Base-by-base conservation (phyloP, 345 rosid genomes). In the Ceriops zippeliana region DNA sequence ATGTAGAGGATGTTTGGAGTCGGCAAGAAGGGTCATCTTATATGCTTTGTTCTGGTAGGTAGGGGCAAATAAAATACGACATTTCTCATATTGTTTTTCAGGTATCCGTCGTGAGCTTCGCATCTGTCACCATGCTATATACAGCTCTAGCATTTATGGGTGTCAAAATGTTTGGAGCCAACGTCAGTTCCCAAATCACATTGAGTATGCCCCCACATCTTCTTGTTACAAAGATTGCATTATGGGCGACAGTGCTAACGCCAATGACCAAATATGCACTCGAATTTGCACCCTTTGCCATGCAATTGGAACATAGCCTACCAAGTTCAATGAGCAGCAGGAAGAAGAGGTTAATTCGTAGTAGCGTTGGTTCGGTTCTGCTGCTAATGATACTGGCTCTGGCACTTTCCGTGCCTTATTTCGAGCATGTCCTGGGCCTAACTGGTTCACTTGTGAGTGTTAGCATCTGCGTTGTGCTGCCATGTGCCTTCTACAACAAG, bases 221-320 rank as follows among this genome's bases (percentile, higher is more conserved):
- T 26, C 30, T 85, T 35, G n/a, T 80, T n/a, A 83, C 97, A 37
- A 89, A 84, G 79, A 78, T 89, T 28, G 93, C 93, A 24, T 62
- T 89, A 15, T 91, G 92, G 97, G 90, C 91, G 56, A 83, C 90
- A 17, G 93, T 86, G 28, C 66, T 89, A 7, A 87, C 93, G 5
- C 97, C 96, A 28, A 81, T 89, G 87, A 87, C 97, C 58, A 89
- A 91, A 67, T 91, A 89, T 52, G 93, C 96, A 4, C 85, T 89
- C 2, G 88, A 86, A 75, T 89, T 87, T 24, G 84, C 89, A 16
- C 93, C 97, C n/a, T 74, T 89, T 42, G 89, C 97, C 30, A 86
- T 89, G 73, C 91, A 89, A 74, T 78, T 87, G 1, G 87, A 91
- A 61, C 83, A 58, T 26, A 70, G 61, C 67, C 89, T 91, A 47